Evolutionary conservation across 352 stramenopile genomes (phyloP), one percentile per base, ranked within the genome.

Genomic region (Pythium sp.): DNA sequence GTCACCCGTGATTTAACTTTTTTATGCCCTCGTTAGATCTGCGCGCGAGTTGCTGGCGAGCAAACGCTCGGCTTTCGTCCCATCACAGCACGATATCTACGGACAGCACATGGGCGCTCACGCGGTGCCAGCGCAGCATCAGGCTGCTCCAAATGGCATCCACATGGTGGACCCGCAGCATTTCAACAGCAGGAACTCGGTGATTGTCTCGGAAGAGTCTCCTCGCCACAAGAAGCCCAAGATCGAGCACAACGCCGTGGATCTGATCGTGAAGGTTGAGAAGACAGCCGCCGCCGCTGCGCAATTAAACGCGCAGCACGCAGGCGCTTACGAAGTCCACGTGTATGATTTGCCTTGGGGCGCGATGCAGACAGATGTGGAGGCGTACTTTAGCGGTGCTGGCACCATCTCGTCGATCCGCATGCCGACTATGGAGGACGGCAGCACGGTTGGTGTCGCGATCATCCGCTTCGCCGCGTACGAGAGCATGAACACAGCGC

Each of bases 341-440:
- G 81, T 92, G 55, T 85, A 83, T n/a, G 81, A 90, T 20, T 64
- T 92, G 70, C 80, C 81, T 43, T 90, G 80, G 80, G 77, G 77
- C 1, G 74, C 75, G 11, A 78, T 74, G 26, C 71, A 88, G 62
- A 61, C 46, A 43, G 78, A 90, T 38, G 80, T 91, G 41, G 75
- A 78, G 57, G 81, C 80, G 69, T 91, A 90, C 61, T 91, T 91
- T 73, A 74, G 81, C 34, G 79, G 85, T 28, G 80, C 77, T 34
- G 80, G 83, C 24, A 38, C 65, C 12, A 76, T 91, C 14, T 63
- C 77, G 69, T 86, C 75, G 1, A 80, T 89, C 47, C 76, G 84
- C 61, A 91, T 91, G 78, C 83, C 83, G 18, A 90, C 77, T 20
- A 91, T 90, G 78, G 68, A 80, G n/a, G 79, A 88, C 62, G 78